A percentile compares a stretch with the other conserved stretches of the same genome.
phyloP scores from a whole-genome alignment of 2,329 filamentous ascomycete genomes.

The Venturia effusa region DNA sequence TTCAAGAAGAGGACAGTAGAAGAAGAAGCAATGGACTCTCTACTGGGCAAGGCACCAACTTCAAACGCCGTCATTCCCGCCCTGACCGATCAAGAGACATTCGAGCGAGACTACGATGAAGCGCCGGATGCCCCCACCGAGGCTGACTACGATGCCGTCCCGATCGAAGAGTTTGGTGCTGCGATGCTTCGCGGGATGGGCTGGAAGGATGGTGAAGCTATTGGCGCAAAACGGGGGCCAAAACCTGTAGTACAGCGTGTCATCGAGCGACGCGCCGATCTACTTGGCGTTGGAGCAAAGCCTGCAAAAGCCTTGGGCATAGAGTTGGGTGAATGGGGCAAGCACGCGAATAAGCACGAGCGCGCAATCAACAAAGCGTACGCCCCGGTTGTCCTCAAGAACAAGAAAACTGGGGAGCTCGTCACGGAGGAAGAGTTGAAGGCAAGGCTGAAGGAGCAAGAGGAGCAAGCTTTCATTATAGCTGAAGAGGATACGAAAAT shows the following conservation, averaged over 20 bases:
- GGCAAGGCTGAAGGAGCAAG: constrained; percentile 36
- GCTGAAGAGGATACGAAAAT: constrained; percentile 16
- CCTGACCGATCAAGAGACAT: constrained; percentile 55
- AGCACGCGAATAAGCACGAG: constrained; percentile 35
- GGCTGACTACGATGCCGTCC: constrained; percentile 77
- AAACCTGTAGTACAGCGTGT: constrained; percentile 45
- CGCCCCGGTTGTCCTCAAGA: constrained; percentile 50
- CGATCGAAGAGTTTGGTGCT: constrained; percentile 89
- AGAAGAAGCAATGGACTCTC: constrained; percentile 40
- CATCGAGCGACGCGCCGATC: constrained; percentile 61
- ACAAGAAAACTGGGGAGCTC: constrained; percentile 51
- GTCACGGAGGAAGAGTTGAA: constrained; percentile 53
- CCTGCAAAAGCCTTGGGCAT: constrained; percentile 53
- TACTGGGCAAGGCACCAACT: constrained; percentile 29
- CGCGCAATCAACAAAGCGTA: constrained; percentile 40
- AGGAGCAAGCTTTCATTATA: constrained; percentile 22
- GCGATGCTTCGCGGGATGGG: constrained; percentile 88
- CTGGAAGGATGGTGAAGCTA: constrained; percentile 63
- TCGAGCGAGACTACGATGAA: constrained; percentile 55
- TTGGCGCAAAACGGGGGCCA: constrained; percentile 39
- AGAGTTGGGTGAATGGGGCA: constrained; percentile 73
- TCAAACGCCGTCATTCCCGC: constrained; percentile 30
- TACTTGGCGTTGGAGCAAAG: constrained; percentile 83
- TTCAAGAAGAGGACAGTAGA: constrained; percentile 42
- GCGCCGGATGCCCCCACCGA: constrained; percentile 68